phyloP scores from a whole-genome alignment of 2,329 filamentous ascomycete species.

The Aspergillus sp. region DNA sequence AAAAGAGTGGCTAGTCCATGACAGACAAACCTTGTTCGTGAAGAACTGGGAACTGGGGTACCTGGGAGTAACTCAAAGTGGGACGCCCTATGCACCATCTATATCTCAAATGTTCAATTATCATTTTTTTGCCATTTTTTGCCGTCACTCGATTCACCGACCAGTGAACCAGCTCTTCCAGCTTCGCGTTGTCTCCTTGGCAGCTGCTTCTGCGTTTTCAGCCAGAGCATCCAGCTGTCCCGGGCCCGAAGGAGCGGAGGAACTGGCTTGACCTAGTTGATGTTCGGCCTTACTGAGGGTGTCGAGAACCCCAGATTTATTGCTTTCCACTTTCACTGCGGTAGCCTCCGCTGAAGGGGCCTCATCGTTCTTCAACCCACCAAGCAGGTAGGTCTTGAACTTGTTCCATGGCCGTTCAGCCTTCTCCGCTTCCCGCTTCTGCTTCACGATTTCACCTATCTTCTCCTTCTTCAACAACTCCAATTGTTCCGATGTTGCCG shows the following conservation, averaged over 20 bases:
- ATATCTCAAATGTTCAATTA: neutral
- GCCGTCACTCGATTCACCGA: conserved; percentile 23
- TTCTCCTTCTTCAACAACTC: conserved; percentile 47
- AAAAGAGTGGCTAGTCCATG: neutral
- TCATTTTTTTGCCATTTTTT: conserved; percentile 1
- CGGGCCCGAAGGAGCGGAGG: conserved; percentile 20
- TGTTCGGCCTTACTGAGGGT: conserved; percentile 38
- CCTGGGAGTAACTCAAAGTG: neutral
- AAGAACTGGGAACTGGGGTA: neutral
- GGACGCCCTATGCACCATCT: neutral
- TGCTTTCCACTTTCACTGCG: conserved; percentile 12
- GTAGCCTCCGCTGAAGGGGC: conserved; percentile 8
- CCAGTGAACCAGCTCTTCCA: conserved; percentile 44
- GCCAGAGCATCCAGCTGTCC: conserved; percentile 38
- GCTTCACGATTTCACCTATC: conserved; percentile 43
- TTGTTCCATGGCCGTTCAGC: conserved; percentile 40
- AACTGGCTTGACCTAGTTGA: conserved; percentile 25
- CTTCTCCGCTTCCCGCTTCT: conserved; percentile 41
- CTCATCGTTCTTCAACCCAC: conserved; percentile 40
- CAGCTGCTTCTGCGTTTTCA: conserved; percentile 35
- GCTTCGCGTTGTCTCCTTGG: conserved; percentile 37
- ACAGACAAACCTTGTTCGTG: neutral
- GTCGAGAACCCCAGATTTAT: conserved; percentile 32
- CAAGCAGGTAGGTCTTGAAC: conserved; percentile 39
- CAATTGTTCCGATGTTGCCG: conserved; percentile 42